Conservation (phyloP, 805 yeast genomes). For the Ogataea saltuana region DNA sequence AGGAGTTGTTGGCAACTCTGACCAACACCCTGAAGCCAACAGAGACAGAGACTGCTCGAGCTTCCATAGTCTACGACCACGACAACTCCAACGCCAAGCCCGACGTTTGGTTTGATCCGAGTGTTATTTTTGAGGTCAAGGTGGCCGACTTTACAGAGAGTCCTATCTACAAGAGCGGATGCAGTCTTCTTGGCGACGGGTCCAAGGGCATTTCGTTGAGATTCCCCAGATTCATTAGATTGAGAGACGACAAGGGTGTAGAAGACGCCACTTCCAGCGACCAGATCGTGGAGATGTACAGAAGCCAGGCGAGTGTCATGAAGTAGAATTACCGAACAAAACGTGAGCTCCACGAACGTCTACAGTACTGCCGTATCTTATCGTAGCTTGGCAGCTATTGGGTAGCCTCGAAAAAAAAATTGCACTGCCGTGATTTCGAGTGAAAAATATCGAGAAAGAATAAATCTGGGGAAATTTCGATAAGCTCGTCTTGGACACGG, state of each 20-base stretch:
- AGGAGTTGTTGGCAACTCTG: slow-evolving; percentile 68
- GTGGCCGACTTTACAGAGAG: slow-evolving; percentile 89
- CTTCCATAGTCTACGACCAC: slow-evolving; percentile 65
- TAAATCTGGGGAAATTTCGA: no score
- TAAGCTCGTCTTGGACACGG: no score
- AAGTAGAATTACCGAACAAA: no score
- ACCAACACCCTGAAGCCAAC: slow-evolving; percentile 65
- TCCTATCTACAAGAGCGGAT: slow-evolving; percentile 88
- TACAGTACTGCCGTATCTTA: no score
- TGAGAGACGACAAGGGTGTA: slow-evolving; percentile 81
- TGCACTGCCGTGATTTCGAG: no score
- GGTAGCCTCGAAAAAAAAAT: no score
- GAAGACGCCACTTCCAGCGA: slow-evolving; percentile 87
- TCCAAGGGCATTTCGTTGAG: slow-evolving; percentile 78
- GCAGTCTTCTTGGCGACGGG: slow-evolving; percentile 53
- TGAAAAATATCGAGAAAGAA: no score
- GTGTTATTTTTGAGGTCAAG: slow-evolving; percentile 77
- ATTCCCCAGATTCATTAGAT: slow-evolving; percentile 81
- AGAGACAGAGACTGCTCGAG: slow-evolving; percentile 62
- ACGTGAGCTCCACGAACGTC: no score
- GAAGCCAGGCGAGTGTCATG: slow-evolving; percentile 56
- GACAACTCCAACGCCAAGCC: slow-evolving; percentile 68
- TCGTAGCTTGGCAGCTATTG: background rate
- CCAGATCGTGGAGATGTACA: slow-evolving; percentile 82
- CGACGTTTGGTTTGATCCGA: slow-evolving; percentile 94